Conservation (phyloP, 768 basidiomycete genomes). For the Mycena crocata region DNA sequence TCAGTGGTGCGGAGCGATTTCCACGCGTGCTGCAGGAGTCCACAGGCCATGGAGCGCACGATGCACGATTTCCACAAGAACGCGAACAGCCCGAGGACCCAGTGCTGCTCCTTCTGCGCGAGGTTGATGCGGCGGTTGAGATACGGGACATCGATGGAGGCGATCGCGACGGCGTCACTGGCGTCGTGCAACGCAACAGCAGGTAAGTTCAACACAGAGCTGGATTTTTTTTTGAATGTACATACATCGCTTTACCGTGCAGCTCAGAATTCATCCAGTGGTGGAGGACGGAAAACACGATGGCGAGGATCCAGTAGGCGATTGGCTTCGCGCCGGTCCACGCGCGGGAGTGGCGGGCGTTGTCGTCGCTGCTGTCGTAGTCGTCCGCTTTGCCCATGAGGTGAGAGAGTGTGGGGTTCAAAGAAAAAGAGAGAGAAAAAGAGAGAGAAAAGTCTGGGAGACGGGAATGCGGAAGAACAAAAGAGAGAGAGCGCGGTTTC, state of each 20-base stretch:
- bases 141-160: conserved; percentile 8
- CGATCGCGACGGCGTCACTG: conserved; percentile 7
- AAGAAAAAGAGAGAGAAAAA: not conserved
- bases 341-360: not conserved
- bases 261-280: conserved; percentile 13
- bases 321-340: conserved; percentile 5
- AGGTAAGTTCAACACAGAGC: too few species aligned
- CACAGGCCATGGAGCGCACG: conserved; percentile 12
- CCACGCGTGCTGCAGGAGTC: conserved; percentile 11
- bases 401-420: not conserved
- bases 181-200: too few species aligned
- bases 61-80: conserved; percentile 12
- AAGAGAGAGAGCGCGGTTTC: not conserved
- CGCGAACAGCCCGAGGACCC: conserved; percentile 12
- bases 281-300: not conserved
- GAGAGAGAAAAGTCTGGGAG: not conserved
- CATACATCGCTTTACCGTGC: conserved; percentile 2
- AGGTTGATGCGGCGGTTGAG: conserved; percentile 7
- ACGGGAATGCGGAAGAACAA: not conserved
- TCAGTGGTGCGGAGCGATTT: conserved; percentile 12
- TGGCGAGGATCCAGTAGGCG: conserved; percentile 9
- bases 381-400: not conserved
- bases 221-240: too few species aligned
- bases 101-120: conserved; percentile 12
- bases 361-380: not conserved